Base-by-base conservation (phyloP, 2,329 filamentous ascomycete genomes). In the Didymosphaeria variabile region DNA sequence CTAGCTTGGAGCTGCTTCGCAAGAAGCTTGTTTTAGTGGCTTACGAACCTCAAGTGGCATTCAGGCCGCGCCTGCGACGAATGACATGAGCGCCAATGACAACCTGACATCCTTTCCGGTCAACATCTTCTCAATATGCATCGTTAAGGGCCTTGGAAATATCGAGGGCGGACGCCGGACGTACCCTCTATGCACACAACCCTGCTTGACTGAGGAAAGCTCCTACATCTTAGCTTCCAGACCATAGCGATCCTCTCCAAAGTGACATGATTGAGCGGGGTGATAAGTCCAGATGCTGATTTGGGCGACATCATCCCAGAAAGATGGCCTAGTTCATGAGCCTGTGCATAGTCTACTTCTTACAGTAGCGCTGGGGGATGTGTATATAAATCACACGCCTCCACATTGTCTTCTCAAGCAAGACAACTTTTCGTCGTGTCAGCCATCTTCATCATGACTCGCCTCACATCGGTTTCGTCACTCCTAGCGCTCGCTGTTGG, bases 131-230 rank as follows among this genome's bases (percentile, higher is more conserved):
- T 29, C 53, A 19, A 23, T 3, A 57, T 59, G 38, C 49, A 36
- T 67, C 62, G 60, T 55, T 50, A 65, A 67, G 61, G 52, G 36
- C 61, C 67, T 73, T 72, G 69, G 68, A 65, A 72, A 40, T 72
- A 70, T 70, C 61, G 69, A 62, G 6, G 65, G 70, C 65, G 63
- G 59, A 55, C 45, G 51, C 61, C 45, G 49, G 49, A 38, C 34
- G 8, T 23, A 32, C 26, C 40, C 45, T 44, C 32, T 42, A 59
- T 63, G 64, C 50, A 40, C 42, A 15, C 40, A 21, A 47, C 19
- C 51, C 21, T 23, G 54, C n/a, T 17, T 52, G 31, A 40, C 36
- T 40, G 45, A 19, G 38, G n/a, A 23, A 31, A 47, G 12, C 19
- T 10, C 34, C 42, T 29, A 36, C 15, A 46, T 49, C 31, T 8